Conservation (phyloP, 75 land plant species). For the Pinus tabuliformis region DNA sequence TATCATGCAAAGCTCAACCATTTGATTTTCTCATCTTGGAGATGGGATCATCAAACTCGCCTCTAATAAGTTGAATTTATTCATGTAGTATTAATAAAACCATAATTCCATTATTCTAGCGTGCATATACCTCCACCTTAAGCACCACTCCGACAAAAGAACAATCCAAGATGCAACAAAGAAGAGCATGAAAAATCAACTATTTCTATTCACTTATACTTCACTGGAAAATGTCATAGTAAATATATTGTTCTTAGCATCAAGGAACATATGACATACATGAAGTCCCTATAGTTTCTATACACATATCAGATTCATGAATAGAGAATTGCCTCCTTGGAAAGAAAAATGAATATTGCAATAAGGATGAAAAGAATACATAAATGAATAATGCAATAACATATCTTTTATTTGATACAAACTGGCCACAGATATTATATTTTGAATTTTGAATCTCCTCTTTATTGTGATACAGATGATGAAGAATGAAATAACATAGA, state of each 20-base stretch:
- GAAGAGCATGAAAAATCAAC: background rate
- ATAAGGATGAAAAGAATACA: slow-evolving; percentile 5
- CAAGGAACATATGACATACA: background rate
- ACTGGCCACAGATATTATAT: too few species aligned
- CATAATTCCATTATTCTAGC: too few species aligned
- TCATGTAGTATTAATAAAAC: too few species aligned
- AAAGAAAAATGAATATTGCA: slow-evolving; percentile 9
- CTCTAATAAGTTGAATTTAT: too few species aligned
- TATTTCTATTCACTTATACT: slow-evolving; percentile 2
- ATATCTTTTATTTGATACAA: background rate
- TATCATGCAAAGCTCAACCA: background rate
- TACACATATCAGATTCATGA: slow-evolving; percentile 5
- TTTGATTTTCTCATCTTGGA: slow-evolving; percentile 1
- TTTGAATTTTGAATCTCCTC: too few species aligned
- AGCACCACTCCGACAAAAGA: background rate
- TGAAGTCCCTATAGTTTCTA: background rate
- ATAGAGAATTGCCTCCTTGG: slow-evolving; percentile 6
- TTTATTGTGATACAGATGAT: too few species aligned
- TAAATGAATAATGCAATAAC: slow-evolving; percentile 5
- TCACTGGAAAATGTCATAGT: slow-evolving; percentile 5
- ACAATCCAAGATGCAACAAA: background rate
- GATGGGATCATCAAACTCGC: too few species aligned
- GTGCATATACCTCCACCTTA: background rate
- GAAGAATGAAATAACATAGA: too few species aligned
- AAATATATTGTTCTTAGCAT: slow-evolving; percentile 3